Evolutionary conservation across 2,329 filamentous ascomycete genomes (phyloP).

Genomic region (Aspergillus tamarii): DNA sequence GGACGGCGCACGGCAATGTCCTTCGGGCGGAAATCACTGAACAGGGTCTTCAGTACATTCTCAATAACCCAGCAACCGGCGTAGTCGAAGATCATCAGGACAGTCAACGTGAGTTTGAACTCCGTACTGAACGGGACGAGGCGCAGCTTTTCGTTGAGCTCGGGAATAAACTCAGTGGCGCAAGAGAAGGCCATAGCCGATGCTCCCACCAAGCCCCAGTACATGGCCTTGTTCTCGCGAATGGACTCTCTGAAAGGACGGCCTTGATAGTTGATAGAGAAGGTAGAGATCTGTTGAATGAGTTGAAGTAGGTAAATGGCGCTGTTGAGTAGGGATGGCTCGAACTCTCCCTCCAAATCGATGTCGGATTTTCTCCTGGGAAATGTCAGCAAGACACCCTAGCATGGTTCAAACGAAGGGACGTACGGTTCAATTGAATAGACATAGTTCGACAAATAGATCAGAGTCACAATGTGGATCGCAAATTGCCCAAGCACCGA

Average conservation of each 20-base stretch:
- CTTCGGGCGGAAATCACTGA: constrained; percentile 89
- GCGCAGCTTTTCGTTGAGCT: constrained; percentile 90
- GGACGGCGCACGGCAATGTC: constrained; percentile 86
- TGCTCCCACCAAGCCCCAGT: constrained; percentile 90
- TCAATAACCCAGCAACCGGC: constrained; percentile 85
- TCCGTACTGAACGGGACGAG: constrained; percentile 86
- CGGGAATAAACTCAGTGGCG: constrained; percentile 91
- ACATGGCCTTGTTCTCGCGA: constrained; percentile 96
- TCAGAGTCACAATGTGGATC: constrained; percentile 88
- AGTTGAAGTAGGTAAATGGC: constrained; percentile 96
- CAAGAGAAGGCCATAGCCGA: constrained; percentile 90
- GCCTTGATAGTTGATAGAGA: constrained; percentile 99
- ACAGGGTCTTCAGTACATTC: constrained; percentile 78
- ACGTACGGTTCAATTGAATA: constrained; percentile 83
- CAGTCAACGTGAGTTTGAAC: constrained; percentile 86
- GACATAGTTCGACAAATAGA: constrained; percentile 90
- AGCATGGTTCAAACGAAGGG: not conserved
- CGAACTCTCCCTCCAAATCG: constrained; percentile 93
- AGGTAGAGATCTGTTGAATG: constrained; percentile 98
- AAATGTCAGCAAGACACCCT: constrained; percentile 36
- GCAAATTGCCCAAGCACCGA: constrained; percentile 97
- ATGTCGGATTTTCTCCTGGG: constrained; percentile 62
- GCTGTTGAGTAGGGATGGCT: constrained; percentile 90
- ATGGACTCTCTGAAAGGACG: constrained; percentile 96
- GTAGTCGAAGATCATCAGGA: constrained; percentile 86